Evolutionary conservation across 495 filamentous ascomycete species (phyloP).

Genomic region (Elaphomyces granulatus): DNA sequence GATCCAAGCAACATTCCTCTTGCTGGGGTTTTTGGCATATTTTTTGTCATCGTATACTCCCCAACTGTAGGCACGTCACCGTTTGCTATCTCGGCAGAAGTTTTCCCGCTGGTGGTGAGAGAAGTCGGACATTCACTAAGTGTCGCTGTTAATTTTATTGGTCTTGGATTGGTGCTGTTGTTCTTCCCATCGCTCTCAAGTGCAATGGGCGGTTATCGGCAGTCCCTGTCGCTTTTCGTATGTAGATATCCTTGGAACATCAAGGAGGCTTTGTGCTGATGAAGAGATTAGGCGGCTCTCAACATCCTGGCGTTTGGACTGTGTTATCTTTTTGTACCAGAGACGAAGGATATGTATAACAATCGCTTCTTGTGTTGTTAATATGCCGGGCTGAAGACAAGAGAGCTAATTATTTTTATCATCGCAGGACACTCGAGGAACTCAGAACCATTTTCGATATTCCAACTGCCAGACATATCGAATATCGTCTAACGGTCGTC

Average conservation of each 20-base stretch:
- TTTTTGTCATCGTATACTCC: slow-evolving; percentile 55
- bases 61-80: slow-evolving; percentile 58
- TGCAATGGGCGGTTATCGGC: no score
- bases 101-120: slow-evolving; percentile 61
- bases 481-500: no score
- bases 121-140: slow-evolving; percentile 63
- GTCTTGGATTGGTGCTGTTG: no score
- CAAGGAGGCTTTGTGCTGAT: no score
- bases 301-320: slow-evolving; percentile 54
- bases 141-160: no score
- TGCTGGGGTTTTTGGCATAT: slow-evolving; percentile 50
- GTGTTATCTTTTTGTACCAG: slow-evolving; percentile 63
- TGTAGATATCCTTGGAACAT: no score
- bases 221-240: no score
- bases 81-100: slow-evolving; percentile 64
- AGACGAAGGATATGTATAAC: no score
- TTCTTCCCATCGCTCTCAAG: slow-evolving; percentile 53
- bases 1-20: no score
- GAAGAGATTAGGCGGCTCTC: slow-evolving; percentile 51
- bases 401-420: no score
- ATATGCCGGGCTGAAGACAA: no score
- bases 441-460: slow-evolving; percentile 74
- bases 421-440: slow-evolving; percentile 66
- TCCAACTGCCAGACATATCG: slow-evolving; percentile 45
- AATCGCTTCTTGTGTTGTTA: no score